phyloP scores from a whole-genome alignment of 768 basidiomycete genomes.

The Pisolithus sp. region DNA sequence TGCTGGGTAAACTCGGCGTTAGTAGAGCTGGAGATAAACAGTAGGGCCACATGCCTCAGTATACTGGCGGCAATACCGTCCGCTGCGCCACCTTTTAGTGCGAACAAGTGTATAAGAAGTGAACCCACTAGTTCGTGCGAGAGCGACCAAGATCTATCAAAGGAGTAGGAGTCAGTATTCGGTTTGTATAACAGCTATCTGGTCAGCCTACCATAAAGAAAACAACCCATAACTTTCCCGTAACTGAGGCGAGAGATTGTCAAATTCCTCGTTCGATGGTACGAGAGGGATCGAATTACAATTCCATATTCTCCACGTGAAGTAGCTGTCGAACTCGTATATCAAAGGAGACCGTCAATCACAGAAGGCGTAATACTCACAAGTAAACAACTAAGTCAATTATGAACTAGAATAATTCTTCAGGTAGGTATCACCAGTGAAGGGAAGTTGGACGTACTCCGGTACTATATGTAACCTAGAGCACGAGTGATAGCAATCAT shows the following conservation, averaged over 20 bases:
- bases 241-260: not conserved
- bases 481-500: not conserved
- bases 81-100: not conserved
- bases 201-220: slow-evolving; percentile 3
- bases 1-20: not conserved
- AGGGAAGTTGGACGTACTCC: not conserved
- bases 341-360: not conserved
- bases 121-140: not conserved
- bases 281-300: not conserved
- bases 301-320: slow-evolving; percentile 6
- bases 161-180: no score
- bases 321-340: not conserved
- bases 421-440: not conserved
- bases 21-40: not conserved
- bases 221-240: not conserved
- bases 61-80: not conserved
- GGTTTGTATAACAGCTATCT: not conserved
- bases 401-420: not conserved
- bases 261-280: not conserved
- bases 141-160: not conserved
- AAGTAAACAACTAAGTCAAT: slow-evolving; percentile 4
- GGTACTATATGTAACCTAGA: not conserved
- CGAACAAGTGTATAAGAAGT: not conserved
- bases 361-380: not conserved
- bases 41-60: not conserved